Base-by-base conservation (phyloP, 2,329 filamentous ascomycete species). In the Colletotrichum viniferum region DNA sequence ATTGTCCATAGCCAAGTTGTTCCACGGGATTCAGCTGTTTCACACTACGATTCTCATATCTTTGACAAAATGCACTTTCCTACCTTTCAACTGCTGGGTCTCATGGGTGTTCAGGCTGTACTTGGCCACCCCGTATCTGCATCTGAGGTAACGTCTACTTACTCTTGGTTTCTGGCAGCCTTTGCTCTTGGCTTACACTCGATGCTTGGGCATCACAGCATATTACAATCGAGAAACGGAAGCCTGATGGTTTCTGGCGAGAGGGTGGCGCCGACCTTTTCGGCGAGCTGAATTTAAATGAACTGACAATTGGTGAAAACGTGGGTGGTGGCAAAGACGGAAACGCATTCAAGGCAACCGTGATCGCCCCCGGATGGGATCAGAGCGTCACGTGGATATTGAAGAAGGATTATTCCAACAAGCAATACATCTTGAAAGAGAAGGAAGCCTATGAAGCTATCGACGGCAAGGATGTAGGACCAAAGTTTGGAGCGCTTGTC, bases 141-240 rank as follows among this genome's bases (percentile, higher is more conserved):
- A 43, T 3, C 36, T n/a, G 2, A 43, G 36, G 36, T 43, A 43
- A 43, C 3, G 36, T 43, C 3, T 2, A 43, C 9, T 18, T 18
- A 18, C 36, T 18, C 4, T 1, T 18, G 26, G 26, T 3, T 18
- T 5, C 16, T 26, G 36, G 16, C 8, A 43, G 36, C 16, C 18
- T 43, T 43, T 43, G 16, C 7, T 43, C 16, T 18, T 5, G 16
- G 16, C 36, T 43, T 43, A 43, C 36, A 4, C 4, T 43, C 8
- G 3, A 4, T 10, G 2, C 36, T 43, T 4, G 1, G 36, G 36
- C 9, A 4, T 7, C 16, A 38, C 4, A 18, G 36, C 0, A 10
- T 3, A 4, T 0, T 18, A 43, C 16, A 43, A 10, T 43, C 36
- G 36, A 43, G 16, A 18, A 10, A 43, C 36, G 36, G 36, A 43